Conservation (phyloP, 2,329 filamentous ascomycete species). For the Escovopsis sp. region DNA sequence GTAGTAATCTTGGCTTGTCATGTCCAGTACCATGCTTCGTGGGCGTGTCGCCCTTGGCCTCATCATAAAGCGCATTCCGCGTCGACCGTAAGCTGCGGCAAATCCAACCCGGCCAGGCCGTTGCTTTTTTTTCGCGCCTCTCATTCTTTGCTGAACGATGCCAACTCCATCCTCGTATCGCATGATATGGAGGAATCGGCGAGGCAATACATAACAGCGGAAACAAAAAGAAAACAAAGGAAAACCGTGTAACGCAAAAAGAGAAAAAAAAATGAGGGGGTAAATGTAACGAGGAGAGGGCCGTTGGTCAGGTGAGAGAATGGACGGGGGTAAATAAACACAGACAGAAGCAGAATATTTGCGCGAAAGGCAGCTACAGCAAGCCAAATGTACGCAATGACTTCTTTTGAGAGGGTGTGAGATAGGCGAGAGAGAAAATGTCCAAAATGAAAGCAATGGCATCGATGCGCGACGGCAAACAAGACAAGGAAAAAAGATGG, state of each 20-base stretch:
- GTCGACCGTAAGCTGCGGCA: not conserved
- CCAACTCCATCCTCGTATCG: slow-evolving; percentile 27
- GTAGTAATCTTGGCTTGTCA: not conserved
- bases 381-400: no score
- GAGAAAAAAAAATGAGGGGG: no score
- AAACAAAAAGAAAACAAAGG: slow-evolving; percentile 7
- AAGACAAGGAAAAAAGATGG: not conserved
- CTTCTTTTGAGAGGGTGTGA: no score
- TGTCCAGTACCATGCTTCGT: not conserved
- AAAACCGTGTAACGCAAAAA: slow-evolving; percentile 1
- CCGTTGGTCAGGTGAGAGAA: no score
- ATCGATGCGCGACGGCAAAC: no score
- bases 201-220: not conserved
- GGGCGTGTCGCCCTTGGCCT: not conserved
- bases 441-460: no score
- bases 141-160: slow-evolving; percentile 13
- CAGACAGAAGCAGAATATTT: no score
- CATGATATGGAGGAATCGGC: slow-evolving; percentile 14
- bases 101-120: not conserved
- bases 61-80: not conserved
- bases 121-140: not conserved
- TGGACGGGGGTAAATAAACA: no score
- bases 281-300: no score
- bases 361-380: no score
- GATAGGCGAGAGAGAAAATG: no score